Percentiles rank a stretch among this genome's conserved stretches.
Conservation (phyloP, 2,329 filamentous ascomycete genomes). For the Endothia cerciana region DNA sequence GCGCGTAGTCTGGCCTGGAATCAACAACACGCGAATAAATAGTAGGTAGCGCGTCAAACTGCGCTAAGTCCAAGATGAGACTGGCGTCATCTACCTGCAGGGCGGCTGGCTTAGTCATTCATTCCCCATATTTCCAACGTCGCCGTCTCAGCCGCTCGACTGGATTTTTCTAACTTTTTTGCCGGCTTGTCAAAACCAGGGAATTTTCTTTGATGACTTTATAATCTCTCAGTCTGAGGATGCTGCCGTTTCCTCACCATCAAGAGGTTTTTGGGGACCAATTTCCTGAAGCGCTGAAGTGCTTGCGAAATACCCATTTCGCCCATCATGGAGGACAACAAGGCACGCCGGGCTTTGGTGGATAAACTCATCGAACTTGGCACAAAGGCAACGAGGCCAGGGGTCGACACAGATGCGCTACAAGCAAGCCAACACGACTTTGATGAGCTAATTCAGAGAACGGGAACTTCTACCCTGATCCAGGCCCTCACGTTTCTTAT, state of each 20-base stretch:
- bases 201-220: neutral
- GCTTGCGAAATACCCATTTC: too few relatives aligned
- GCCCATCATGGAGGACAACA: slow-evolving; percentile 29
- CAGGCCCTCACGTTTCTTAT: slow-evolving; percentile 66
- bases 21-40: neutral
- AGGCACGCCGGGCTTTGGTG: slow-evolving; percentile 38
- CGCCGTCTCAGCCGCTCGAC: slow-evolving; percentile 1
- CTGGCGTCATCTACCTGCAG: slow-evolving; percentile 1
- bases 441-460: slow-evolving; percentile 49
- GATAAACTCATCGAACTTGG: slow-evolving; percentile 45
- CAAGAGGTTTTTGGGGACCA: neutral
- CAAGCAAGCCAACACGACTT: slow-evolving; percentile 46
- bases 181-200: neutral
- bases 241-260: neutral
- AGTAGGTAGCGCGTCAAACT: slow-evolving; percentile 23
- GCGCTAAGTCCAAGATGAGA: slow-evolving; percentile 8
- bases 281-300: neutral
- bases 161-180: neutral
- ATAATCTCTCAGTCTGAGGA: neutral
- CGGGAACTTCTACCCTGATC: slow-evolving; percentile 46
- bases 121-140: neutral
- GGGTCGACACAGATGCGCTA: slow-evolving; percentile 36
- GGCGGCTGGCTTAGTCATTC: slow-evolving; percentile 15
- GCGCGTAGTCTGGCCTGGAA: neutral
- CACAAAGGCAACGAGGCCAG: slow-evolving; percentile 54